A percentile compares a stretch with the other conserved stretches of the same genome.
Evolutionary conservation across 2,329 filamentous ascomycete genomes (phyloP).

Genomic region (Fusarium graminum): DNA sequence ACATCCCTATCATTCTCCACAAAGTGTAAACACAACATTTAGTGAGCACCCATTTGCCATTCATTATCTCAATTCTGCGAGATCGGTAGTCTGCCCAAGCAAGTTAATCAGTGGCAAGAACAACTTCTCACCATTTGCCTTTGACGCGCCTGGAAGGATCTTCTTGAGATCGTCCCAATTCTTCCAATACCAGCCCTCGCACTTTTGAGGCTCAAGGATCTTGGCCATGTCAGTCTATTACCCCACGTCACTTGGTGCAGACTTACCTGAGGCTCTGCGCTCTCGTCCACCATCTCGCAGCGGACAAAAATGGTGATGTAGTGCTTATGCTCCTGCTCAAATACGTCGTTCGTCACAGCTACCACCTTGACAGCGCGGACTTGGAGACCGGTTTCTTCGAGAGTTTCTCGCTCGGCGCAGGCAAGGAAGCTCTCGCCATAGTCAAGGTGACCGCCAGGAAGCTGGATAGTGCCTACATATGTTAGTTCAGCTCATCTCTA

Average conservation of each 20-base stretch:
- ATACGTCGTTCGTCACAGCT: slow-evolving; percentile 76
- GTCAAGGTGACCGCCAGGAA: slow-evolving; percentile 83
- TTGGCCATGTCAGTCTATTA: slow-evolving; percentile 18
- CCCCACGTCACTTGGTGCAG: slow-evolving; percentile 1
- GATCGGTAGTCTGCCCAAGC: slow-evolving; percentile 42
- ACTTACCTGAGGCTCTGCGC: slow-evolving; percentile 66
- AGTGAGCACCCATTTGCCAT: not conserved
- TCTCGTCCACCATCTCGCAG: slow-evolving; percentile 62
- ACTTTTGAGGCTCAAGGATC: slow-evolving; percentile 65
- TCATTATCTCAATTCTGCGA: slow-evolving; percentile 38
- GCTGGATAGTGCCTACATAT: slow-evolving; percentile 68
- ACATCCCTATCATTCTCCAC: not conserved
- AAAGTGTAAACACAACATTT: too few species aligned
- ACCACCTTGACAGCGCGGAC: slow-evolving; percentile 67
- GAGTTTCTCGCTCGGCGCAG: slow-evolving; percentile 75
- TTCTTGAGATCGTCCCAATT: slow-evolving; percentile 58
- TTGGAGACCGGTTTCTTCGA: slow-evolving; percentile 77
- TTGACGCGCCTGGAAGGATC: slow-evolving; percentile 38
- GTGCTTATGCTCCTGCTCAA: slow-evolving; percentile 71
- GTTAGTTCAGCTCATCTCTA: slow-evolving; percentile 8
- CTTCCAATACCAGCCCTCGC: slow-evolving; percentile 64
- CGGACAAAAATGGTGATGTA: slow-evolving; percentile 80
- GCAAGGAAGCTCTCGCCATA: slow-evolving; percentile 71
- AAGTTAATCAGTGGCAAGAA: slow-evolving; percentile 54
- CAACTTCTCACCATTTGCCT: slow-evolving; percentile 42